These are phyloP conservation scores for Populus simonii DNA, from an alignment of 345 rosid species.

Conservation along the genomic window DNA sequence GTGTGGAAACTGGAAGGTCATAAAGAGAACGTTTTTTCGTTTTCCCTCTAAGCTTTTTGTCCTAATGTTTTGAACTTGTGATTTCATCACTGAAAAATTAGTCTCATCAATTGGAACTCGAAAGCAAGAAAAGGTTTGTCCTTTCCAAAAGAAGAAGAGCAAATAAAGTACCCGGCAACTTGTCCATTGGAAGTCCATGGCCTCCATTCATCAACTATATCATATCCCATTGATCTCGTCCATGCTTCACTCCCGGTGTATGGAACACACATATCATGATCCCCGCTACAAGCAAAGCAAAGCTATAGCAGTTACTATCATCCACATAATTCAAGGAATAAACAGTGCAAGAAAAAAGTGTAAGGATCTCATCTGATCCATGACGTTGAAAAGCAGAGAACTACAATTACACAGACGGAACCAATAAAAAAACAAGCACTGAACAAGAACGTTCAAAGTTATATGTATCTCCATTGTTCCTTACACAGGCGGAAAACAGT, in stretches of 20 bases:
- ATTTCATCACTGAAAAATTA: too few relatives aligned
- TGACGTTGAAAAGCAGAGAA: not conserved
- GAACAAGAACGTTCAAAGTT: not conserved
- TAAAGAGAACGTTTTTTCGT: not conserved
- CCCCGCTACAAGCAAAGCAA: slow-evolving; percentile 50
- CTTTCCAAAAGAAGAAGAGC: not conserved
- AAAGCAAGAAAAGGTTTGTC: not conserved
- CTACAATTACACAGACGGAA: too few relatives aligned
- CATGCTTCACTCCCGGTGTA: slow-evolving; percentile 88
- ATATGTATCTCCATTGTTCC: too few relatives aligned
- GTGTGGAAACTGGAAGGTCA: not conserved
- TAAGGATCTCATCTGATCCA: not conserved
- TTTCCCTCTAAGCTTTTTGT: not conserved
- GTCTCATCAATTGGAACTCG: not conserved
- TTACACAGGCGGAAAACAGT: not conserved
- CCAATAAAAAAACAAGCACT: too few relatives aligned
- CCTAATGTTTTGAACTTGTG: too few relatives aligned
- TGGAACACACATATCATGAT: slow-evolving; percentile 95
- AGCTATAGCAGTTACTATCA: not conserved
- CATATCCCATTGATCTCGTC: slow-evolving; percentile 79
- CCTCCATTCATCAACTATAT: slow-evolving; percentile 76
- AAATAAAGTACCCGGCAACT: slow-evolving; percentile 62
- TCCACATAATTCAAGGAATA: not conserved
- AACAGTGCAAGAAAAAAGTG: not conserved
- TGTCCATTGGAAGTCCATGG: slow-evolving; percentile 64